Evolutionary conservation across 257 asterid genomes (phyloP).

Genomic region (Solanum pimpinellifolium): DNA sequence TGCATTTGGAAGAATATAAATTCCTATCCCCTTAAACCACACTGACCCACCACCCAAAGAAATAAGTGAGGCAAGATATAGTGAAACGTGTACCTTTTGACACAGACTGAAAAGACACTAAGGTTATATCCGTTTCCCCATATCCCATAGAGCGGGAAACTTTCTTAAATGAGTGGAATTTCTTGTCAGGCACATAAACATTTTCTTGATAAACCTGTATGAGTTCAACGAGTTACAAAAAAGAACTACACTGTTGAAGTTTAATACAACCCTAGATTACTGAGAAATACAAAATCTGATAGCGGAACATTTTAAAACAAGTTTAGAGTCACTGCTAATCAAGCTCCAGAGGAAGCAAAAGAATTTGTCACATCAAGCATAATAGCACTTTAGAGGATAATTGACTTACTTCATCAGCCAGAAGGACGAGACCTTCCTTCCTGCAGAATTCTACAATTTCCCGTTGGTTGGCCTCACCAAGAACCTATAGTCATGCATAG

Average conservation of each 20-base stretch:
- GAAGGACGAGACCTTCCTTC: conserved; percentile 92
- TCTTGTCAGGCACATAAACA: conserved; percentile 84
- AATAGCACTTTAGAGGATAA: neutral
- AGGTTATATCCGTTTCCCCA: conserved; percentile 67
- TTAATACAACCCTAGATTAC: neutral
- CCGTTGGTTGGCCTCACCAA: conserved; percentile 55
- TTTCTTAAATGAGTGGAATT: conserved; percentile 90
- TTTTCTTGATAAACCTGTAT: conserved; percentile 95
- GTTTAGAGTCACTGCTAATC: neutral
- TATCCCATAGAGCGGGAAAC: conserved; percentile 72
- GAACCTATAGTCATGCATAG: conserved; percentile 22
- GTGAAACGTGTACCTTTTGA: conserved; percentile 59
- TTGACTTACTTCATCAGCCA: conserved; percentile 84
- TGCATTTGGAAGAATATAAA: neutral
- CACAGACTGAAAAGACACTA: conserved; percentile 90
- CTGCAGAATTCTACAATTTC: conserved; percentile 92
- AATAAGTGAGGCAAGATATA: neutral
- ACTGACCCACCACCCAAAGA: neutral
- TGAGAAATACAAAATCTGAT: neutral
- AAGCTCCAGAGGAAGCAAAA: neutral
- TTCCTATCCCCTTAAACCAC: neutral
- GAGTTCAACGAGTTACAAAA: neutral
- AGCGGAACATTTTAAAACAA: neutral
- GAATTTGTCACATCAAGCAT: neutral
- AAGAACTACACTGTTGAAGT: neutral